Base-by-base conservation (phyloP, 1,284 basidiomycete species). In the Entoloma clypeatum region DNA sequence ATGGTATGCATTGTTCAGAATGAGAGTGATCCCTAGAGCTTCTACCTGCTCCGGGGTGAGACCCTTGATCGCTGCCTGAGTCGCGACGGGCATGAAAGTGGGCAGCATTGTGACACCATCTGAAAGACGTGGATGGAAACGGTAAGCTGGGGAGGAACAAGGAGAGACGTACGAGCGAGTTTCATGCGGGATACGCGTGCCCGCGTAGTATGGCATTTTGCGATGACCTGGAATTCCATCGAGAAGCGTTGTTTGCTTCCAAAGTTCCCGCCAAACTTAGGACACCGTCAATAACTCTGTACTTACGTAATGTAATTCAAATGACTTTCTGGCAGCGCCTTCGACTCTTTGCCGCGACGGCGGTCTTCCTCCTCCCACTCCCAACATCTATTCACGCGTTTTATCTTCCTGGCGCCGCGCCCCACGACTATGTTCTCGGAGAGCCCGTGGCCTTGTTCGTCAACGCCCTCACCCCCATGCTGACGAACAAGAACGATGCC, bases 51-150 rank as follows among this genome's bases (percentile, higher is more conserved):
- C 81, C n/a, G 86, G 64, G 2, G 87, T 90, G 9, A 92, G 65
- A 3, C 88, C 88, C 60, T 92, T 92, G 56, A 92, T 87, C 2
- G 87, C 85, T 17, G 82, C 88, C 59, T 92, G 89, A 3, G 88
- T 92, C 3, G 87, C 89, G 5, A 92, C 89, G 9, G 90, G 89
- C 89, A 92, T 92, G 56, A 92, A 92, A 0, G 89, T 89, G 0
- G 89, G 89, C 7, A 91, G 65, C 69, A 83, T 77, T 2, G 88
- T 92, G 29, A 73, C 65, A 7, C 85, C 86, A 67, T 92, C 87
- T 86, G 53, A 17, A 43, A 16, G 24, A 37, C n/a, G n/a, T 19
- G 23, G 33, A 28, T 31, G 45, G 46, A 41, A 40, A 33, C 24
- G 28, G 13, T 36, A 41, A 43, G 7, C 3, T 26, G 5, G 25